phyloP scores from a whole-genome alignment of 768 basidiomycete species.

The Boletus rubroflammeus region DNA sequence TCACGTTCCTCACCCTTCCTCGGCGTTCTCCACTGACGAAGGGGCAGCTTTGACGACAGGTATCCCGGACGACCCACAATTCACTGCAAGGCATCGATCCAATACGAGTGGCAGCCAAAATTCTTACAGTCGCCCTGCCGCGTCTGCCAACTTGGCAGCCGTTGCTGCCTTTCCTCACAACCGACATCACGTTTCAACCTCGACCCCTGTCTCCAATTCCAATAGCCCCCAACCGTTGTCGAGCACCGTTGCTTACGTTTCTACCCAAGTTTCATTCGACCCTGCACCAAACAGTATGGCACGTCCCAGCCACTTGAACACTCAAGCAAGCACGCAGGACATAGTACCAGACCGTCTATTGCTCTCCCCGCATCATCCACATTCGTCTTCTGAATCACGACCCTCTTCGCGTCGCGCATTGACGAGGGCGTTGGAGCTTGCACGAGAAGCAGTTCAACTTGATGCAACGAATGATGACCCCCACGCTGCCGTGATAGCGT shows the following conservation, averaged over 20 bases:
- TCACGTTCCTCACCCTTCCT: constrained; percentile 45
- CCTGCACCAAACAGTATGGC: constrained; percentile 54
- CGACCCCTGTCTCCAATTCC: constrained; percentile 22
- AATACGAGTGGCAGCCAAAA: constrained; percentile 35
- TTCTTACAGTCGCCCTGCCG: constrained; percentile 32
- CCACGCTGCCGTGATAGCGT: constrained; percentile 83
- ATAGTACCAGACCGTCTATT: constrained; percentile 41
- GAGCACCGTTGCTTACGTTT: constrained; percentile 28
- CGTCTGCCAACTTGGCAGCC: constrained; percentile 51
- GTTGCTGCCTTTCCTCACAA: constrained; percentile 62
- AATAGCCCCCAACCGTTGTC: constrained; percentile 28
- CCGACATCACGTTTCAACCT: constrained; percentile 34
- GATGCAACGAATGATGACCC: constrained; percentile 88
- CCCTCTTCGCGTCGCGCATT: constrained; percentile 81
- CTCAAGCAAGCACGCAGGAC: constrained; percentile 34
- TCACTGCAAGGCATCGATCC: constrained; percentile 33
- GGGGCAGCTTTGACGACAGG: constrained; percentile 20
- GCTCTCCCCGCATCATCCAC: constrained; percentile 43
- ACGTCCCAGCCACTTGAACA: constrained; percentile 22
- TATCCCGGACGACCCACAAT: constrained; percentile 29
- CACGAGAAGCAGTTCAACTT: constrained; percentile 84
- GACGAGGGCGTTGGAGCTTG: constrained; percentile 81
- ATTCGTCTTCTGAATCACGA: constrained; percentile 43
- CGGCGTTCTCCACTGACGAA: constrained; percentile 14
- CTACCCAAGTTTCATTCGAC: constrained; percentile 51